phyloP scores from a whole-genome alignment of 2,329 filamentous ascomycete genomes.

The Chaetomiaceae sp. region DNA sequence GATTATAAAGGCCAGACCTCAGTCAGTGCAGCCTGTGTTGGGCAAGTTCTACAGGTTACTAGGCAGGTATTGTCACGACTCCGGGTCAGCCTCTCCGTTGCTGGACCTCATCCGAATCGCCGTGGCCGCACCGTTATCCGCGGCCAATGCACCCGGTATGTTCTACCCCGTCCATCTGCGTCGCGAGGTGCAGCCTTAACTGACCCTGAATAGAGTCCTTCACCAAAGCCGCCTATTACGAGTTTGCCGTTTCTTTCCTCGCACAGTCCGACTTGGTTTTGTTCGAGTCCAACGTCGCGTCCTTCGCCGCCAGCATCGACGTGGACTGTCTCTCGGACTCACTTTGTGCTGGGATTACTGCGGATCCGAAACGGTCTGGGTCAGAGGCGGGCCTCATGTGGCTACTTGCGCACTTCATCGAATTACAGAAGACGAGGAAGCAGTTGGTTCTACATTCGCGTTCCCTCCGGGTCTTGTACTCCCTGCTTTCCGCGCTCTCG shows the following conservation, averaged over 20 bases:
- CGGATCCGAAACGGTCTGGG: slow-evolving; percentile 23
- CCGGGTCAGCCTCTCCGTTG: slow-evolving; percentile 21
- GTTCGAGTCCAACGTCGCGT: slow-evolving; percentile 38
- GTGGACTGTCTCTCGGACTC: slow-evolving; percentile 39
- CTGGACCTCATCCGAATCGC: slow-evolving; percentile 28
- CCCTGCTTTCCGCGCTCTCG: slow-evolving; percentile 50
- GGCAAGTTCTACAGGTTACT: slow-evolving; percentile 40
- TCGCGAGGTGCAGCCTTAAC: background rate
- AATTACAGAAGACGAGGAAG: slow-evolving; percentile 43
- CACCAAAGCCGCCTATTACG: slow-evolving; percentile 31
- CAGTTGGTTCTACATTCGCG: slow-evolving; percentile 34
- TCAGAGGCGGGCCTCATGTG: slow-evolving; percentile 50
- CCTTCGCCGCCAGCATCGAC: slow-evolving; percentile 37
- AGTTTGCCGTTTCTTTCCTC: slow-evolving; percentile 39
- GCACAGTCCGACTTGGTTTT: slow-evolving; percentile 34
- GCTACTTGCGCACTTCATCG: slow-evolving; percentile 64
- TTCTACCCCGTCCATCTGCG: background rate
- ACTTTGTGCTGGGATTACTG: slow-evolving; percentile 37
- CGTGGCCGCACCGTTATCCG: slow-evolving; percentile 30
- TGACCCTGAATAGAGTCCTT: slow-evolving; percentile 19
- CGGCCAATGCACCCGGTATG: slow-evolving; percentile 17
- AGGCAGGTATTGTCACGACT: slow-evolving; percentile 33
- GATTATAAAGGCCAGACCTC: slow-evolving; percentile 30
- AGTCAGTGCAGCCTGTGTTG: slow-evolving; percentile 29
- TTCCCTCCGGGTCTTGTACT: slow-evolving; percentile 50